Conservation (phyloP, 345 rosid species). For the Murraya koenigii region DNA sequence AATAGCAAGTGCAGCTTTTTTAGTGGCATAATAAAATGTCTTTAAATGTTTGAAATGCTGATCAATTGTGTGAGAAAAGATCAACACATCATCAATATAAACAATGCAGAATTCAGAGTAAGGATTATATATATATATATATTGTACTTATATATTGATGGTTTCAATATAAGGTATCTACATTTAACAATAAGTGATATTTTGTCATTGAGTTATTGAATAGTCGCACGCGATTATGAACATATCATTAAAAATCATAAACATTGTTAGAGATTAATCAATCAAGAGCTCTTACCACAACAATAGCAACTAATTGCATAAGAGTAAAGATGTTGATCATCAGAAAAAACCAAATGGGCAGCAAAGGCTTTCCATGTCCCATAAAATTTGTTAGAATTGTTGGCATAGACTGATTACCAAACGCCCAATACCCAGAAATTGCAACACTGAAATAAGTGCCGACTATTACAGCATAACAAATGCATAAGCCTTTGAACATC, state of each 20-base stretch:
- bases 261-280: not conserved
- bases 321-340: constrained; percentile 45
- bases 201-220: no score
- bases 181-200: no score
- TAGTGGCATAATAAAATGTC: no score
- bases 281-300: constrained; percentile 28
- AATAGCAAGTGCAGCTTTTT: no score
- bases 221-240: no score
- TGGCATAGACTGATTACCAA: constrained; percentile 36
- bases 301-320: constrained; percentile 36
- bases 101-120: no score
- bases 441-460: constrained; percentile 43
- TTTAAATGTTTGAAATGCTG: no score
- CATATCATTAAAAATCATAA: not conserved
- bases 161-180: no score
- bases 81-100: no score
- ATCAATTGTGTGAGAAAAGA: no score
- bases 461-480: constrained; percentile 41
- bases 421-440: constrained; percentile 60
- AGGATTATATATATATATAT: no score
- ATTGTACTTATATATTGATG: no score
- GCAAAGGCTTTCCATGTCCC: constrained; percentile 34
- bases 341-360: constrained; percentile 49
- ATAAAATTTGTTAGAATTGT: constrained; percentile 43
- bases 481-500: constrained; percentile 57